These are phyloP conservation scores for Xylaria flabelliformis DNA, from an alignment of 495 filamentous ascomycete genomes.

Conservation along the genomic window DNA sequence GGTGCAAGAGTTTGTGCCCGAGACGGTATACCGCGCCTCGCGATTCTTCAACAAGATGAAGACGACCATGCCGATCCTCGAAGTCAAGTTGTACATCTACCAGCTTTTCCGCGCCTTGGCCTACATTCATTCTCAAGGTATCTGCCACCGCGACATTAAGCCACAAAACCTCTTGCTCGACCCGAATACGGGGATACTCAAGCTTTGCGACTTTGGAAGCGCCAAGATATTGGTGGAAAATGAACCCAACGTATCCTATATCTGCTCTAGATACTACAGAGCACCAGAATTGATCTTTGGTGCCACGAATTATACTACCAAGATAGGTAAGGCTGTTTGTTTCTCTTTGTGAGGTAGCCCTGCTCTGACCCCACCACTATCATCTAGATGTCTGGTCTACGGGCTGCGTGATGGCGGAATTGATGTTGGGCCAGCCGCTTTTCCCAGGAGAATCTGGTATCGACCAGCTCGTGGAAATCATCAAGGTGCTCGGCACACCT, in stretches of 20 bases:
- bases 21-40: conserved; percentile 98
- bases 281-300: conserved; percentile 98
- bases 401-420: conserved; percentile 97
- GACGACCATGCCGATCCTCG: conserved; percentile 98
- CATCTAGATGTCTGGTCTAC: conserved; percentile 97
- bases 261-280: conserved; percentile 98
- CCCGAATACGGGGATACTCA: conserved; percentile 86
- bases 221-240: conserved; percentile 99
- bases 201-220: conserved; percentile 98
- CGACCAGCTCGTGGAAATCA: conserved; percentile 98
- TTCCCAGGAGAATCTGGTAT: conserved; percentile 99
- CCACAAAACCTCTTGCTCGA: conserved; percentile 96
- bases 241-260: conserved; percentile 99
- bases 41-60: conserved; percentile 99
- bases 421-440: conserved; percentile 97
- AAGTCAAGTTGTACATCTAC: conserved; percentile 99
- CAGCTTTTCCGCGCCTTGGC: conserved; percentile 97
- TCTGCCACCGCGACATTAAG: conserved; percentile 99
- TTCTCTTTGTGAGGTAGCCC: not conserved
- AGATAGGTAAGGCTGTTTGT: conserved; percentile 80
- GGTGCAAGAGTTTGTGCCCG: conserved; percentile 96
- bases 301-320: conserved; percentile 99
- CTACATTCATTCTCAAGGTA: conserved; percentile 99
- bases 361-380: not conserved
- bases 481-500: conserved; percentile 97